Base-by-base conservation (phyloP, 2,329 filamentous ascomycete species). In the Colletotrichum limetticola region DNA sequence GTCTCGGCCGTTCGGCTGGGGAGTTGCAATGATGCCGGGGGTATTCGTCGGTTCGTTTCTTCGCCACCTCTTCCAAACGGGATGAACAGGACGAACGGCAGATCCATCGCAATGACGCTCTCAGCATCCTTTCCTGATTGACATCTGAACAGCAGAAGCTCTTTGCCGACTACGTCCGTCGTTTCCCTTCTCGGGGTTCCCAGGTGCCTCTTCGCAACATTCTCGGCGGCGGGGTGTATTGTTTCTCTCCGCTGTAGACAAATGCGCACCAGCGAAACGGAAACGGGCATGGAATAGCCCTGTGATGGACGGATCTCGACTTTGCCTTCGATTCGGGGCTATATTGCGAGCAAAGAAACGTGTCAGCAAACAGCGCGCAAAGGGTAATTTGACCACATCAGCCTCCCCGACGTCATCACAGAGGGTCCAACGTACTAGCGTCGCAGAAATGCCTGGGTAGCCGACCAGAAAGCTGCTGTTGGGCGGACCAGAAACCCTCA, bases 311-410 rank as follows among this genome's bases (percentile, higher is more conserved):
- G 91, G 78, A 99, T 97, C 85, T 98, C 97, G 81, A 99, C 97
- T 82, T 97, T 97, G 78, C 97, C 97, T 87, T 98, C 96, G 85
- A 99, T 96, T 81, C 97, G 94, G 79, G 97, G 97, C 95, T 98
- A 80, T 26, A 62, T 73, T 28, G 35, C 35, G 56, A 42, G 49
- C 6, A 22, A 57, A 26, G 26, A 12, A 55, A 12, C 37, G 26
- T 8, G 49, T 73, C 71, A 73, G 42, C 60, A 24, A 66, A 16
- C 60, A 65, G 49, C n/a, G 71, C 71, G 71, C 71, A 76, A 68
- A 76, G 58, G 52, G 32, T 37, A 14, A 59, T 37, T 53, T 35
- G 26, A n/a, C 42, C 19, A 72, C 32, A 74, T 58, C 75, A 76
- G 71, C 22, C 58, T 55, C 60, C 42, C 57, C 57, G 42, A 72